Conservation (phyloP, 2,329 filamentous ascomycete genomes). For the Fusarium temperatum region DNA sequence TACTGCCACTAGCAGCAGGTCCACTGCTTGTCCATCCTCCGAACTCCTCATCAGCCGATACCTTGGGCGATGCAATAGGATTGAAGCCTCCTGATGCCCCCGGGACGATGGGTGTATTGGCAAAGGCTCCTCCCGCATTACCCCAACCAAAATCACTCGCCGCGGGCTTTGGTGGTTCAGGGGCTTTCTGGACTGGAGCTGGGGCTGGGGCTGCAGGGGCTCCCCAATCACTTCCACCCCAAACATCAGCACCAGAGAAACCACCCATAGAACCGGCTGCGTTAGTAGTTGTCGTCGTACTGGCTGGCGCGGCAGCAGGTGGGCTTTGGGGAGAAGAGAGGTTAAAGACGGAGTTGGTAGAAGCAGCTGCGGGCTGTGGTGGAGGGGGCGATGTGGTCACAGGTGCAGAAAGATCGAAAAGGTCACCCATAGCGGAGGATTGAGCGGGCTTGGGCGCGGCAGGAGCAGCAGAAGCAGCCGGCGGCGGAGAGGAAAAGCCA, state of each 20-base stretch:
- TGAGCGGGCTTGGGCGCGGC: constrained; percentile 54
- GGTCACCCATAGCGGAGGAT: constrained; percentile 74
- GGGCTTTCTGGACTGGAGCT: constrained; percentile 69
- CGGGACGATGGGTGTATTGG: constrained; percentile 68
- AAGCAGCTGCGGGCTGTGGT: constrained; percentile 54
- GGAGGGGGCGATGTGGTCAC: constrained; percentile 55
- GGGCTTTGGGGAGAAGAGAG: constrained; percentile 67
- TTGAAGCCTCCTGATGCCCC: constrained; percentile 73
- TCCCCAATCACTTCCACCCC: constrained; percentile 88
- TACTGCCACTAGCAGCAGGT: constrained; percentile 51
- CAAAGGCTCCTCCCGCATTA: constrained; percentile 56
- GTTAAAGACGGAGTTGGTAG: constrained; percentile 79
- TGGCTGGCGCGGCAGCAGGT: constrained; percentile 53
- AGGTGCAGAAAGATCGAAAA: constrained; percentile 79
- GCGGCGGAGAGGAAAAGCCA: constrained; percentile 61
- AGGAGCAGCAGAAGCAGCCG: constrained; percentile 46
- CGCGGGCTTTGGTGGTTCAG: constrained; percentile 56
- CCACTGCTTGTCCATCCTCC: constrained; percentile 88
- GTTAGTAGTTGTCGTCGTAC: constrained; percentile 46
- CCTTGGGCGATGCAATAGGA: constrained; percentile 64
- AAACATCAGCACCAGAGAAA: constrained; percentile 73
- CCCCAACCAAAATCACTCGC: constrained; percentile 72
- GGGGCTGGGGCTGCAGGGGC: constrained; percentile 62
- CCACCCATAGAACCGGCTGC: constrained; percentile 51
- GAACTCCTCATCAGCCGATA: constrained; percentile 92